Evolutionary conservation across 1,284 basidiomycete species (phyloP).

Genomic region (Porogramme epimiltina): DNA sequence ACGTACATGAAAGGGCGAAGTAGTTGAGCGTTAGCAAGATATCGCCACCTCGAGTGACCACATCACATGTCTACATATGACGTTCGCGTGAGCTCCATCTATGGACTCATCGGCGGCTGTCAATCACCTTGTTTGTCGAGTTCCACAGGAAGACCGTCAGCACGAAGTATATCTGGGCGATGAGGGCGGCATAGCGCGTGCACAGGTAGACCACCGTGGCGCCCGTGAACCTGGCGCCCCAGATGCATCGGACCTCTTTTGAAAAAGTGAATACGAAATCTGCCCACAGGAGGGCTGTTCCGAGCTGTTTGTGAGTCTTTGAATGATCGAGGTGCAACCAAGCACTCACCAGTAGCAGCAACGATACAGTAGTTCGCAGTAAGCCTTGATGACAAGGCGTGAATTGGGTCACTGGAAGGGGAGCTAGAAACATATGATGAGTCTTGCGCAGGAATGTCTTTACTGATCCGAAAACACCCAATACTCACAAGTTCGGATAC

Average conservation of each 20-base stretch:
- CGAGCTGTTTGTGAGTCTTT: background rate
- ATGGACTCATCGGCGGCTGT: background rate
- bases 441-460: background rate
- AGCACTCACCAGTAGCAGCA: background rate
- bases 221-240: slow-evolving; percentile 14
- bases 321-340: background rate
- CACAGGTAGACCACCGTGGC: slow-evolving; percentile 18
- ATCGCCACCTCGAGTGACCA: background rate
- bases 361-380: slow-evolving; percentile 2
- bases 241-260: slow-evolving; percentile 14
- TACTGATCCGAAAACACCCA: background rate
- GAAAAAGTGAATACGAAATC: slow-evolving; percentile 17
- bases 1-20: background rate
- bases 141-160: background rate
- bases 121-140: background rate
- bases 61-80: background rate
- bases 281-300: slow-evolving; percentile 6
- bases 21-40: background rate
- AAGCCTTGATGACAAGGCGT: background rate
- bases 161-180: slow-evolving; percentile 6
- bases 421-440: background rate
- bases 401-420: background rate
- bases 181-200: slow-evolving; percentile 18
- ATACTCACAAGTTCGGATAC: background rate
- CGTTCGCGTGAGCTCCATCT: background rate